A percentile compares a stretch with the other conserved stretches of the same genome.
These are phyloP conservation scores for Colletotrichum lini DNA, from an alignment of 2,329 filamentous ascomycete species.

Conservation along the genomic window DNA sequence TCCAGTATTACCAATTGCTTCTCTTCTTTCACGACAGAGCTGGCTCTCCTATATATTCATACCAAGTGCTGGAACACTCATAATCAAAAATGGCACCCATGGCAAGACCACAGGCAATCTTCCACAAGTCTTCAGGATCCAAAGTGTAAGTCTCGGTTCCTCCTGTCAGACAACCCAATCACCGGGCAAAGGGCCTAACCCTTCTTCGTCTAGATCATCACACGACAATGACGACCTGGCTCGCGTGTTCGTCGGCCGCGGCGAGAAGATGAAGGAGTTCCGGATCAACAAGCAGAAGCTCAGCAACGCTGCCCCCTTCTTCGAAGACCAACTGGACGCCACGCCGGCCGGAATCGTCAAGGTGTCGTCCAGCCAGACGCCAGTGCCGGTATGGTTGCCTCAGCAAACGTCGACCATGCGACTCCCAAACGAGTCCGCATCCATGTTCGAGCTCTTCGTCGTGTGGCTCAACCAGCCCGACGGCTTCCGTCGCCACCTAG, in stretches of 20 bases:
- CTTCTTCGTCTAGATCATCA: conserved; percentile 13
- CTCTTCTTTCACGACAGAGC: conserved; percentile 30
- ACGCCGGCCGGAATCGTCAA: conserved; percentile 45
- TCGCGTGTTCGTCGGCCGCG: conserved; percentile 60
- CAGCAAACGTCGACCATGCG: conserved; percentile 47
- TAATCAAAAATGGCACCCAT: conserved; percentile 34
- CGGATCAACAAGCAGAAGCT: conserved; percentile 61
- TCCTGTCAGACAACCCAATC: neutral
- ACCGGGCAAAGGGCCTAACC: conserved; percentile 4
- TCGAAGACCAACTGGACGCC: conserved; percentile 61
- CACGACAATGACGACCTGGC: conserved; percentile 42
- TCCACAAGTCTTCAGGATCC: conserved; percentile 29
- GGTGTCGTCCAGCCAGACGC: conserved; percentile 43
- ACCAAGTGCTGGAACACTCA: conserved; percentile 36
- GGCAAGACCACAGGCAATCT: conserved; percentile 41
- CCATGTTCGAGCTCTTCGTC: conserved; percentile 68
- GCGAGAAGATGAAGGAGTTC: conserved; percentile 55
- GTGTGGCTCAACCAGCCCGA: conserved; percentile 63
- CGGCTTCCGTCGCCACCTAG: conserved; percentile 60
- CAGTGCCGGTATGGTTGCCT: conserved; percentile 55
- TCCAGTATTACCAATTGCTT: conserved; percentile 14
- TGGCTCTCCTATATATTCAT: conserved; percentile 20
- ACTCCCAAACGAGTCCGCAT: conserved; percentile 62
- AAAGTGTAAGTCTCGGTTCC: conserved; percentile 32
- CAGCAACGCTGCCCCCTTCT: conserved; percentile 63